phyloP scores from a whole-genome alignment of 768 basidiomycete species.

The Lactarius vividus region DNA sequence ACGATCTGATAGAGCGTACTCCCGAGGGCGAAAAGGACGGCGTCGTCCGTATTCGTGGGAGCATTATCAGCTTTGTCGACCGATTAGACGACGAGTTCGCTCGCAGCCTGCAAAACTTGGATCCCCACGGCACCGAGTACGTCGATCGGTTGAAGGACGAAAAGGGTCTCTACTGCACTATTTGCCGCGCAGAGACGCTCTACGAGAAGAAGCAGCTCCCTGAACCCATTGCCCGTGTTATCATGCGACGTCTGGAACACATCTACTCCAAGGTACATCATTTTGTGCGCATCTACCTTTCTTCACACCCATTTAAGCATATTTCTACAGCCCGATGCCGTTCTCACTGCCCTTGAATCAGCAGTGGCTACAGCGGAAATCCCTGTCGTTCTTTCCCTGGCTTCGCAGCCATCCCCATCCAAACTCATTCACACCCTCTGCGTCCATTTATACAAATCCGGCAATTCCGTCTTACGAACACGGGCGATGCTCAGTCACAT shows the following conservation, averaged over 20 bases:
- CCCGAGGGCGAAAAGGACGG: slow-evolving; percentile 70
- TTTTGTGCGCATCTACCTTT: not conserved
- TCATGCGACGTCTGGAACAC: slow-evolving; percentile 95
- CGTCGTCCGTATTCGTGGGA: slow-evolving; percentile 85
- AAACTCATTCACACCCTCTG: slow-evolving; percentile 86
- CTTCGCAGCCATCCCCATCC: slow-evolving; percentile 55
- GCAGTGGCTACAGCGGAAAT: slow-evolving; percentile 56
- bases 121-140: slow-evolving; percentile 99
- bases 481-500: slow-evolving; percentile 98
- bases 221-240: slow-evolving; percentile 80
- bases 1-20: slow-evolving; percentile 80
- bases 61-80: slow-evolving; percentile 94
- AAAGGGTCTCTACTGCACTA: slow-evolving; percentile 88
- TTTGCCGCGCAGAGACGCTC: slow-evolving; percentile 88
- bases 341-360: slow-evolving; percentile 86
- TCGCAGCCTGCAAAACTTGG: slow-evolving; percentile 94
- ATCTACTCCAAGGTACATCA: slow-evolving; percentile 89
- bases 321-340: slow-evolving; percentile 75
- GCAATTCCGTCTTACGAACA: slow-evolving; percentile 88
- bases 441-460: slow-evolving; percentile 88
- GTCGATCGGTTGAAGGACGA: slow-evolving; percentile 96
- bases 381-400: slow-evolving; percentile 61
- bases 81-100: slow-evolving; percentile 98
- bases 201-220: slow-evolving; percentile 79
- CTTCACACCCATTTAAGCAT: slow-evolving; percentile 20